phyloP scores from a whole-genome alignment of 176 grass and related monocot genomes.

The Triticum urartu region DNA sequence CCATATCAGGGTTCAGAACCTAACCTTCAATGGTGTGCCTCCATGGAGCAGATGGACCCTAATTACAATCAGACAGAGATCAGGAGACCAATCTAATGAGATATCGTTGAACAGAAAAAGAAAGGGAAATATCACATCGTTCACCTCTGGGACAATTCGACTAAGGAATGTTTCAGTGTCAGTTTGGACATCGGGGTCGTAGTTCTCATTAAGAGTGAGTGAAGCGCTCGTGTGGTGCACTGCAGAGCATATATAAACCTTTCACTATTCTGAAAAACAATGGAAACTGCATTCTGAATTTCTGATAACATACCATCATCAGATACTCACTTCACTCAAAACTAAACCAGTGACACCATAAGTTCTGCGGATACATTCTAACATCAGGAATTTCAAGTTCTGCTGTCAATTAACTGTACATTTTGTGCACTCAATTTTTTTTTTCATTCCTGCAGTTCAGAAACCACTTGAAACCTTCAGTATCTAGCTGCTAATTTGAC shows the following conservation, averaged over 20 bases:
- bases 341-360: background rate
- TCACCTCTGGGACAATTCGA: constrained; percentile 90
- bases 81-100: background rate
- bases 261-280: background rate
- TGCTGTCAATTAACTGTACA: background rate
- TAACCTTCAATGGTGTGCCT: constrained; percentile 93
- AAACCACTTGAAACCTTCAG: background rate
- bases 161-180: constrained; percentile 98
- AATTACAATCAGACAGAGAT: constrained; percentile 11
- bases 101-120: constrained; percentile 14
- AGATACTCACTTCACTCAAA: background rate
- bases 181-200: constrained; percentile 85
- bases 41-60: constrained; percentile 96
- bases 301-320: constrained; percentile 1
- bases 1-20: background rate
- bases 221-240: constrained; percentile 99
- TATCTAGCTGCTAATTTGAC: background rate
- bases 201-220: constrained; percentile 96
- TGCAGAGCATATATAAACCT: constrained; percentile 38
- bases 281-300: background rate
- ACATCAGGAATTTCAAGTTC: background rate
- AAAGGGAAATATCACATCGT: background rate
- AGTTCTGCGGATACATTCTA: background rate
- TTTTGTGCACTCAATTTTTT: background rate
- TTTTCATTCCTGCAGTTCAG: background rate